These are phyloP conservation scores for Trametes cinnabarina DNA, from an alignment of 768 basidiomycete species.

Conservation along the genomic window DNA sequence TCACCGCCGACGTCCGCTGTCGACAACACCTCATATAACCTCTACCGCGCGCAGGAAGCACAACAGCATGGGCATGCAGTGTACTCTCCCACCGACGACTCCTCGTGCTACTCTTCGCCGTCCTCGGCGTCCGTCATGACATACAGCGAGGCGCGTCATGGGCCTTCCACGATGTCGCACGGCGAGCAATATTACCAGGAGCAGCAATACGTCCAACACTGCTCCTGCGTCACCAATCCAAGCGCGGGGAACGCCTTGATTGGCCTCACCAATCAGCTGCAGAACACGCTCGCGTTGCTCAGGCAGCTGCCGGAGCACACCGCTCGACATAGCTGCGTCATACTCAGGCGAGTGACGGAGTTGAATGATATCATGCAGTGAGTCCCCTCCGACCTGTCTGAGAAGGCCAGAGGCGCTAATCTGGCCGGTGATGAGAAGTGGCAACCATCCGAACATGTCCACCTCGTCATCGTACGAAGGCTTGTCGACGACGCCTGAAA, in stretches of 20 bases:
- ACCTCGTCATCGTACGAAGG: conserved; percentile 18
- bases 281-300: conserved; percentile 52
- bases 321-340: conserved; percentile 43
- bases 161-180: conserved; percentile 10
- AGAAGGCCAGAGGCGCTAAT: background rate
- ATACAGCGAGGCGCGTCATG: conserved; percentile 23
- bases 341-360: conserved; percentile 60
- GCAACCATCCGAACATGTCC: conserved; percentile 11
- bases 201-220: conserved; percentile 39
- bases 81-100: conserved; percentile 20
- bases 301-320: conserved; percentile 63
- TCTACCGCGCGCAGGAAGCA: conserved; percentile 14
- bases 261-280: conserved; percentile 61
- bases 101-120: conserved; percentile 22
- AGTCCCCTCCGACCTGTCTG: conserved; percentile 33
- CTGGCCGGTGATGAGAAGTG: conserved; percentile 11
- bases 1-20: conserved; percentile 37
- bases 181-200: conserved; percentile 26
- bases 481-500: conserved; percentile 43
- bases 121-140: conserved; percentile 28
- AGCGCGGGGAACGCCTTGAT: conserved; percentile 58
- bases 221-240: conserved; percentile 64
- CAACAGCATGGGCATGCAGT: conserved; percentile 17
- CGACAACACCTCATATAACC: conserved; percentile 11
- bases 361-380: conserved; percentile 66